These are phyloP conservation scores for Gypsophila paniculata DNA, from an alignment of 179 eudicot species.

Conservation along the genomic window DNA sequence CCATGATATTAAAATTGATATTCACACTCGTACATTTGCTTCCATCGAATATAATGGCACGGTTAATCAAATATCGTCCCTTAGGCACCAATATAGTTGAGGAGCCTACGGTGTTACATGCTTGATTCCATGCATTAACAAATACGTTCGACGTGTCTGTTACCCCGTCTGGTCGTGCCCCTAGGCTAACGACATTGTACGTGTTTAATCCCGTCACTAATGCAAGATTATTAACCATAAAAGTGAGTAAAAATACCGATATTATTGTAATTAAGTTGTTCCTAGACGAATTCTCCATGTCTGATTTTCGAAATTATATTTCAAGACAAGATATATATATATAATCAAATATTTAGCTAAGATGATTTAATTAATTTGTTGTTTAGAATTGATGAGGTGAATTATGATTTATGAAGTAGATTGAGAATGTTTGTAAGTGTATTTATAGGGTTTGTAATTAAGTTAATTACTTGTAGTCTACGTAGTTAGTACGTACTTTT, in stretches of 20 bases:
- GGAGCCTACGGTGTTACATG: slow-evolving; percentile 20
- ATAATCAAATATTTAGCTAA: not conserved
- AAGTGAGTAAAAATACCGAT: not conserved
- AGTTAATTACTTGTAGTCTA: not conserved
- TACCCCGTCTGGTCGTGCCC: slow-evolving; percentile 37
- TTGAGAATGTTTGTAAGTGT: not conserved
- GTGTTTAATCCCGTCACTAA: not conserved
- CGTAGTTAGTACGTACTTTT: not conserved
- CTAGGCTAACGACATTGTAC: slow-evolving; percentile 33
- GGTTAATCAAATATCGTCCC: slow-evolving; percentile 25
- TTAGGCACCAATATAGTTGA: slow-evolving; percentile 28
- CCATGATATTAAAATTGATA: slow-evolving; percentile 24
- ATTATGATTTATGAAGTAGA: not conserved
- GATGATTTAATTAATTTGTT: not conserved
- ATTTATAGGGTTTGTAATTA: not conserved
- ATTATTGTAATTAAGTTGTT: not conserved
- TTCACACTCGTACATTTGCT: slow-evolving; percentile 22
- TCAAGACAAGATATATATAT: too few species aligned
- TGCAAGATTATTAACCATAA: not conserved
- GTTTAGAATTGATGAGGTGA: not conserved
- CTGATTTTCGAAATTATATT: too few species aligned
- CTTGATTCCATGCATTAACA: slow-evolving; percentile 33
- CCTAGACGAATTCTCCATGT: not conserved
- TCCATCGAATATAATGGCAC: slow-evolving; percentile 22
- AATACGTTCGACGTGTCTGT: slow-evolving; percentile 39